These are phyloP conservation scores for Gracilaria vermiculophylla DNA, from an alignment of 23 red algal genomes.

Conservation along the genomic window DNA sequence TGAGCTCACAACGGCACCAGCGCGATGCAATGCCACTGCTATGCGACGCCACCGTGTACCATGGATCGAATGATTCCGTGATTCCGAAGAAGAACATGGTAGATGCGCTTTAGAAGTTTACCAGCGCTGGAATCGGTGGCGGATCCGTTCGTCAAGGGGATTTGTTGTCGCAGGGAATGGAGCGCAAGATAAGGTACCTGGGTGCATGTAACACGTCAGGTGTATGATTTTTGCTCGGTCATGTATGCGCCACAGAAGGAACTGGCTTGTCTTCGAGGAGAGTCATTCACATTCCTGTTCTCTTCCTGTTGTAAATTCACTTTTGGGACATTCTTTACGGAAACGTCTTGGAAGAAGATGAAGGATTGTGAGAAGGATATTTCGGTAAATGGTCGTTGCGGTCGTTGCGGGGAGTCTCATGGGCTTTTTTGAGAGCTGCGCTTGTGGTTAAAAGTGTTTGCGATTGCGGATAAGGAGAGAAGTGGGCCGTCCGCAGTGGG, in stretches of 20 bases:
- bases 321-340: conserved; percentile 39
- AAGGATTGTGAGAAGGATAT: not conserved
- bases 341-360: conserved; percentile 25
- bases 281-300: conserved; percentile 8
- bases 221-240: not conserved
- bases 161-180: conserved; percentile 54
- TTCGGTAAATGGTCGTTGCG: conserved; percentile 28
- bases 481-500: conserved; percentile 19
- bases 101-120: conserved; percentile 50
- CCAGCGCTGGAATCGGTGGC: not conserved
- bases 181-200: conserved; percentile 10
- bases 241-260: conserved; percentile 15
- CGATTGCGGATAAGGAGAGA: conserved; percentile 16
- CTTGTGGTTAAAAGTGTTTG: conserved; percentile 14
- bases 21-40: not conserved
- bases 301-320: not conserved
- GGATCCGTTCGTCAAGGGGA: conserved; percentile 17
- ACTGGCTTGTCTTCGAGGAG: not conserved
- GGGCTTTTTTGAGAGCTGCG: not conserved
- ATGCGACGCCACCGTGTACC: too few species aligned
- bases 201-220: conserved; percentile 51
- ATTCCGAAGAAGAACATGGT: conserved; percentile 54
- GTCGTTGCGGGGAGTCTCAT: conserved; percentile 55
- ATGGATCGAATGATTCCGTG: conserved; percentile 20
- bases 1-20: conserved; percentile 52